Evolutionary conservation across 345 rosid genomes (phyloP).

Genomic region (Carallia brachiata): DNA sequence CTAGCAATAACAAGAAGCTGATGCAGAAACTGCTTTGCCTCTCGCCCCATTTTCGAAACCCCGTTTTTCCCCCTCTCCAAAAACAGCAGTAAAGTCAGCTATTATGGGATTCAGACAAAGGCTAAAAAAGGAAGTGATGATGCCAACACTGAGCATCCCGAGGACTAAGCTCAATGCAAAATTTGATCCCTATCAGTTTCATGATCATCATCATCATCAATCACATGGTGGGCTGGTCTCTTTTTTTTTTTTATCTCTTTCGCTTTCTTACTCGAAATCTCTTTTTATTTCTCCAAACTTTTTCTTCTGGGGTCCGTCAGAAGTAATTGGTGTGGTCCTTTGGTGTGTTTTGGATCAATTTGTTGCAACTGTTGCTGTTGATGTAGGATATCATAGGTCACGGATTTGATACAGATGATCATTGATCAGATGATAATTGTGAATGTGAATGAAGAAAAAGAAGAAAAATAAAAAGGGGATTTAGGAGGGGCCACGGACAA

Average conservation of each 20-base stretch:
- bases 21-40: no score
- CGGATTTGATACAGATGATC: conserved; percentile 20
- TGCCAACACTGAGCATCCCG: no score
- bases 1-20: no score
- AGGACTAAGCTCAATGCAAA: conserved; percentile 30
- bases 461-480: not conserved
- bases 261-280: not conserved
- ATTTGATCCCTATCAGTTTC: conserved; percentile 1
- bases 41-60: no score
- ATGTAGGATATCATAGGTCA: no score
- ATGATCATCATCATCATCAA: conserved; percentile 9
- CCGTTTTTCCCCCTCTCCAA: no score
- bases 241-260: no score
- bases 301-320: not conserved
- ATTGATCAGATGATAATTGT: not conserved
- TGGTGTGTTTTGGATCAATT: no score
- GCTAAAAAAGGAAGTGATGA: conserved; percentile 48
- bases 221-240: conserved; percentile 19
- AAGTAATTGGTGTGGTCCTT: conserved; percentile 10
- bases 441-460: no score
- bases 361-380: no score
- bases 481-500: not conserved
- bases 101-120: conserved; percentile 55
- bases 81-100: no score
- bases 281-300: not conserved